Base-by-base conservation (phyloP, 2,329 filamentous ascomycete genomes). In the Paecilomyces formosus region DNA sequence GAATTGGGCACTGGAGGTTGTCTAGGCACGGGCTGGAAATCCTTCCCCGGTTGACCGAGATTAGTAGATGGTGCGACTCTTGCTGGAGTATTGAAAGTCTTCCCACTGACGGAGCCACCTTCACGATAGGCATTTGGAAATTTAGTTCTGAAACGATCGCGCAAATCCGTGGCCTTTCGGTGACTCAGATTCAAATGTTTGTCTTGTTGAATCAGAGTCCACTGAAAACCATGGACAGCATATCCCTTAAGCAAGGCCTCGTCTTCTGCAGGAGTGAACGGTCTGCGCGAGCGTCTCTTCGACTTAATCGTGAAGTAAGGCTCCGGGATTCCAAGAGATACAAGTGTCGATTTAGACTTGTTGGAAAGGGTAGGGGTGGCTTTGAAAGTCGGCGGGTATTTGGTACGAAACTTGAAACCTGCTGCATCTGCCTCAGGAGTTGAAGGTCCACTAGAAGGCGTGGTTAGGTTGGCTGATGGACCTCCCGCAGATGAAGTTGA, bases 131-230 rank as follows among this genome's bases (percentile, higher is more conserved):
- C 75, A 30, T 84, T 77, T 0, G 84, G 83, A 63, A 81, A 87
- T 31, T 79, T 78, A 7, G 82, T 85, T 15, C 85, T 77, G 62
- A 87, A 85, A 3, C 84, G 80, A 67, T 87, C 85, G 31, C 85
- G 77, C 13, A 88, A 66, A 64, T 87, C 85, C 1, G 83, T 85
- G 15, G 82, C 76, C 52, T 79, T 79, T 50, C 84, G 78, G 62
- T 79, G 74, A 9, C 69, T 66, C 52, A 87, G 76, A 12, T 78
- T 76, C 2, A 86, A 69, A 5, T 78, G 74, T 13, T 72, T 71
- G 60, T 87, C 84, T 58, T 82, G 78, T 60, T 79, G 77, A 56
- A 88, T 87, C 6, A 76, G 68, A 11, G 82, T 83, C 85, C 85
- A 88, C 50, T 81, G 76, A 55, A 83, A 80, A 2, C 83, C 83